These are phyloP conservation scores for Cucurbita ficifolia DNA, from an alignment of 306 rosid species.

Conservation along the genomic window DNA sequence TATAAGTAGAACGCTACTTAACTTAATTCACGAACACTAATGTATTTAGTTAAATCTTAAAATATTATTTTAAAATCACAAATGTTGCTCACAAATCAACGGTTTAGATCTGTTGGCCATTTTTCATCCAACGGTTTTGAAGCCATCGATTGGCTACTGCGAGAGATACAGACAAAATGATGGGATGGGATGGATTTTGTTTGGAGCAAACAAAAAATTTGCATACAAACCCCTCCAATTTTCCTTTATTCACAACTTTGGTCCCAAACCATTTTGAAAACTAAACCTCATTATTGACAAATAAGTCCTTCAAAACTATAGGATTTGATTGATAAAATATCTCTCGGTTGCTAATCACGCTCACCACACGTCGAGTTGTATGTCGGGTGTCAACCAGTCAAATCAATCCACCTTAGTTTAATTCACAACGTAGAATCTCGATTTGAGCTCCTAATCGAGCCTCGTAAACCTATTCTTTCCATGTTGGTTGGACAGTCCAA, in stretches of 20 bases:
- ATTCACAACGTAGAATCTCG: too few species aligned
- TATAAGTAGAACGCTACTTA: background rate
- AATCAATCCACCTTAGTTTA: too few species aligned
- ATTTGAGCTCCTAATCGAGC: too few species aligned
- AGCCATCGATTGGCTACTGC: background rate
- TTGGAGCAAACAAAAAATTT: background rate
- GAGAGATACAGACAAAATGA: background rate
- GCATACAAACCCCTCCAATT: background rate
- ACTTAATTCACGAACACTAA: background rate
- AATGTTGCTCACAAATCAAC: background rate
- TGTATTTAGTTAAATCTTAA: too few species aligned
- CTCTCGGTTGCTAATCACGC: too few species aligned
- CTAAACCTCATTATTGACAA: background rate
- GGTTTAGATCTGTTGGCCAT: background rate
- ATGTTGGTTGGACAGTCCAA: too few species aligned
- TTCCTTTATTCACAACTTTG: background rate
- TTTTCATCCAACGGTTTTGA: background rate
- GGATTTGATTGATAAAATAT: background rate
- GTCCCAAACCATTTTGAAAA: too few species aligned
- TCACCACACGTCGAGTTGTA: too few species aligned
- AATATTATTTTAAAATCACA: background rate
- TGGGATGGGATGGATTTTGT: background rate
- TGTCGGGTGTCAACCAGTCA: too few species aligned
- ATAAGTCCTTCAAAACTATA: background rate
- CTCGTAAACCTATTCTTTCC: too few species aligned